A percentile compares a stretch with the other conserved stretches of the same genome.
Conservation (phyloP, 306 rosid species). For the Oxytropis ochrocephala region DNA sequence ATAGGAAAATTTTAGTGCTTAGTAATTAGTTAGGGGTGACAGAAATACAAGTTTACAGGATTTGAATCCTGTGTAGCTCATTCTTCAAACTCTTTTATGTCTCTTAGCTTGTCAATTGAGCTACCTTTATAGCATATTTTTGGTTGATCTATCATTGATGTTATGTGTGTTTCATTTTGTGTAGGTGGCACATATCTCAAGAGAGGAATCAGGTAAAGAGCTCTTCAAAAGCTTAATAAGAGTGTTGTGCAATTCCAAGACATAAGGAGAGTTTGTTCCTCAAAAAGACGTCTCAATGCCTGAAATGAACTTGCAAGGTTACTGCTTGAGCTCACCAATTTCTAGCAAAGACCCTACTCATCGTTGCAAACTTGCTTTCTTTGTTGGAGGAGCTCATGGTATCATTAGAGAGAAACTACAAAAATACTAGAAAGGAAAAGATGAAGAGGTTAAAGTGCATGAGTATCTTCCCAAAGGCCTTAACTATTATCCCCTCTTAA, state of each 20-base stretch:
- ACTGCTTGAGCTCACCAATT: slow-evolving; percentile 17
- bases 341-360: not conserved
- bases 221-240: slow-evolving; percentile 42
- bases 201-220: slow-evolving; percentile 19
- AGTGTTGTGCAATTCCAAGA: slow-evolving; percentile 67
- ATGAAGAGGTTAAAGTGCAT: slow-evolving; percentile 46
- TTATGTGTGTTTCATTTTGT: not conserved
- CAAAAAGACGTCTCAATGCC: slow-evolving; percentile 49
- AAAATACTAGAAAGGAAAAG: slow-evolving; percentile 54
- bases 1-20: too few species aligned
- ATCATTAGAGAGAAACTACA: slow-evolving; percentile 33
- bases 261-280: slow-evolving; percentile 54
- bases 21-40: too few species aligned
- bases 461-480: slow-evolving; percentile 40
- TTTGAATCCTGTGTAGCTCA: too few species aligned
- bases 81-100: too few species aligned
- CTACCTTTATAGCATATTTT: too few species aligned
- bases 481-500: slow-evolving; percentile 34
- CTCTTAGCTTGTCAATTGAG: too few species aligned
- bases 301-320: slow-evolving; percentile 39
- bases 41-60: too few species aligned
- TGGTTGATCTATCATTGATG: too few species aligned
- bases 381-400: slow-evolving; percentile 73
- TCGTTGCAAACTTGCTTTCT: slow-evolving; percentile 54
- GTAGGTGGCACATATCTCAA: slow-evolving; percentile 64